phyloP scores from a whole-genome alignment of 1,284 basidiomycete genomes.

The Ustilago esculenta region DNA sequence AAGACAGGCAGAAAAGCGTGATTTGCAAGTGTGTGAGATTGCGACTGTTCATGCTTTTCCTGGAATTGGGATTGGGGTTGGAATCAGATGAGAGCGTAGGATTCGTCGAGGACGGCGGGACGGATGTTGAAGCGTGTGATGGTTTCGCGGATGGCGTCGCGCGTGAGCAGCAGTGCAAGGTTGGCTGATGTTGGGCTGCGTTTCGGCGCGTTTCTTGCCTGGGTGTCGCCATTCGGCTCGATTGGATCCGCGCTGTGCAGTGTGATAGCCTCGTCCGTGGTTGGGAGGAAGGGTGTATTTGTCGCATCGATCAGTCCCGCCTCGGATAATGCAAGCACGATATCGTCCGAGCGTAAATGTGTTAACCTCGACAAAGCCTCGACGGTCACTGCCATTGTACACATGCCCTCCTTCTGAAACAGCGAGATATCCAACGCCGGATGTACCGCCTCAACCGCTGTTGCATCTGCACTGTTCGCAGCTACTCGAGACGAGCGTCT shows the following conservation, averaged over 20 bases:
- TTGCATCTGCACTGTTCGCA: neutral
- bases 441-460: conserved; percentile 3
- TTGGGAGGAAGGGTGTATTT: conserved; percentile 3
- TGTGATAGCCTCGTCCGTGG: conserved; percentile 7
- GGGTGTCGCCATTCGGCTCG: neutral
- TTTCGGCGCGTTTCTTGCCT: neutral
- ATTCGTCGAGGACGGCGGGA: conserved; percentile 50
- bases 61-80: no score
- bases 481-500: conserved; percentile 17
- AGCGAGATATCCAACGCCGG: conserved; percentile 21
- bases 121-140: conserved; percentile 43
- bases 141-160: conserved; percentile 33
- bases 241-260: neutral
- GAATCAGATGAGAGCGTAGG: conserved; percentile 39
- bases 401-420: conserved; percentile 3
- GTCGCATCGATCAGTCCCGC: conserved; percentile 77
- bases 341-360: conserved; percentile 83
- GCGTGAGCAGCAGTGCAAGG: conserved; percentile 39
- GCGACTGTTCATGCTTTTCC: no score
- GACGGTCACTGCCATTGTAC: conserved; percentile 52
- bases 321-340: conserved; percentile 85
- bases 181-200: neutral
- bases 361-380: conserved; percentile 78
- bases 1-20: neutral
- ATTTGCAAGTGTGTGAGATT: neutral